These are phyloP conservation scores for Chlorella sp. DNA, from an alignment of 139 green algal genomes.

Conservation along the genomic window DNA sequence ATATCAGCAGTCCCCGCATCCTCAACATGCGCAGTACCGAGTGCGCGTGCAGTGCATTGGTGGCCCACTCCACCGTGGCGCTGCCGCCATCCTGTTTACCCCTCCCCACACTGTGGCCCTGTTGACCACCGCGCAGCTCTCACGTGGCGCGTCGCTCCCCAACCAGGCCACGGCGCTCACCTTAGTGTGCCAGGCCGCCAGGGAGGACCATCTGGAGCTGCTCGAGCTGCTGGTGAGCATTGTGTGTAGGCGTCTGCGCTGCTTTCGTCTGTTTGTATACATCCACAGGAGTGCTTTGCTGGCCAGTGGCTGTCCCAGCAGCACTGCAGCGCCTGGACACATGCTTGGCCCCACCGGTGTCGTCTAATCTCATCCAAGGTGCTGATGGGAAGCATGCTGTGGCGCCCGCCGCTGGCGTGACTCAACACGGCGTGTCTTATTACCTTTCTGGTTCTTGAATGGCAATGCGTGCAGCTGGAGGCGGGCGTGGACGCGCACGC, in stretches of 20 bases:
- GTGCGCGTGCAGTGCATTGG: neutral
- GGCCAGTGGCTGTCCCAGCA: neutral
- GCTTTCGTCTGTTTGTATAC: neutral
- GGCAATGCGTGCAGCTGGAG: neutral
- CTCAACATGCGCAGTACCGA: neutral
- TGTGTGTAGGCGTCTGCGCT: no score
- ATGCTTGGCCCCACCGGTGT: neutral
- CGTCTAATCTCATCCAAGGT: neutral
- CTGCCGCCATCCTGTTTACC: neutral
- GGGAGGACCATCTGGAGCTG: neutral
- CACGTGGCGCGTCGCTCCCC: neutral
- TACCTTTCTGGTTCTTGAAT: neutral
- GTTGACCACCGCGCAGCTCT: neutral
- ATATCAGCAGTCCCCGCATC: neutral
- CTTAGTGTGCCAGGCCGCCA: neutral
- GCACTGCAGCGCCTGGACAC: neutral
- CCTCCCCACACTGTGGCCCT: no score
- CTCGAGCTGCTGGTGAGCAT: neutral
- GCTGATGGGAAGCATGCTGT: no score
- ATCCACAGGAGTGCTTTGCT: neutral
- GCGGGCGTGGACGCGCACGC: conserved; percentile 2
- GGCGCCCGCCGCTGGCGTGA: no score
- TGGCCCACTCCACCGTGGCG: neutral
- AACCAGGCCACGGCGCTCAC: neutral
- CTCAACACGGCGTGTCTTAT: neutral